phyloP scores from a whole-genome alignment of 495 filamentous ascomycete genomes.

The Usnea hakonensis region DNA sequence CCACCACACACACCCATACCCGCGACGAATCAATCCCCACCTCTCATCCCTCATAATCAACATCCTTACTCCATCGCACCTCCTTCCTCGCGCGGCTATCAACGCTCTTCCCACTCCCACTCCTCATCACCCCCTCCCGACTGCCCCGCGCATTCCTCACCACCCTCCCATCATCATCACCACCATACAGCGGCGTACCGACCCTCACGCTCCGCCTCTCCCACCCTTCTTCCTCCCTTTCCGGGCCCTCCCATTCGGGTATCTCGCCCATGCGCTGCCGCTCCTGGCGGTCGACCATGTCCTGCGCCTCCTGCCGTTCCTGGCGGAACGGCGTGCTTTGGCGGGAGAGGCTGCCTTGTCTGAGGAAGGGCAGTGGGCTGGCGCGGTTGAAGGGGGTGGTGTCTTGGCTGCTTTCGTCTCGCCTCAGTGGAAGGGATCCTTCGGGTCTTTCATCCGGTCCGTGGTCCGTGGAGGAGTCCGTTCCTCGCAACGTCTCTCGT shows the following conservation, averaged over 20 bases:
- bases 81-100: slow-evolving; percentile 13
- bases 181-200: slow-evolving; percentile 11
- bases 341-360: not conserved
- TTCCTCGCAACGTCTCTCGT: not conserved
- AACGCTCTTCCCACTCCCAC: slow-evolving; percentile 11
- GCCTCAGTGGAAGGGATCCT: not conserved
- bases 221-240: not conserved
- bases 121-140: not conserved
- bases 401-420: not conserved
- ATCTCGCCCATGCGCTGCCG: not conserved
- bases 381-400: not conserved
- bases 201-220: not conserved
- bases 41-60: slow-evolving; percentile 12
- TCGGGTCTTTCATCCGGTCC: not conserved
- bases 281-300: not conserved
- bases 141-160: not conserved
- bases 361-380: not conserved
- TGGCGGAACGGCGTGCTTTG: not conserved
- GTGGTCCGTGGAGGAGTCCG: not conserved
- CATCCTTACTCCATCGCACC: slow-evolving; percentile 16
- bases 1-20: not conserved
- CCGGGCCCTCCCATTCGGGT: not conserved
- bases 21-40: not conserved
- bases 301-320: not conserved
- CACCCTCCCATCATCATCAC: not conserved